Conservation (phyloP, 768 basidiomycete species). For the Trametes elegans region DNA sequence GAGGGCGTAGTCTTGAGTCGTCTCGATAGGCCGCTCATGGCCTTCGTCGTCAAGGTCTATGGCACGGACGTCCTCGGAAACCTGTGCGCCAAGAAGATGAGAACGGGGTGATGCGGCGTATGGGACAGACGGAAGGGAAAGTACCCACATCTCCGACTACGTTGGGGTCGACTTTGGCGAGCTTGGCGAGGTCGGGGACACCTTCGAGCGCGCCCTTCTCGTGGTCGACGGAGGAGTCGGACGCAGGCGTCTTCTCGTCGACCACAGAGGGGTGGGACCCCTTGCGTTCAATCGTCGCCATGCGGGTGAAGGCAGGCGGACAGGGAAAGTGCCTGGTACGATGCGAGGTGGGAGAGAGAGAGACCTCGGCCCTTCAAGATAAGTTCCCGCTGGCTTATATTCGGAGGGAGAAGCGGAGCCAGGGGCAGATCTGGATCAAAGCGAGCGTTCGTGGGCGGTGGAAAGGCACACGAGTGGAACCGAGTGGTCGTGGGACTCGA, state of each 20-base stretch:
- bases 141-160: slow-evolving; percentile 24
- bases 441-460: too few species aligned
- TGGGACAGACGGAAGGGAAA: slow-evolving; percentile 32
- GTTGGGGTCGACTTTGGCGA: slow-evolving; percentile 12
- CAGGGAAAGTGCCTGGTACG: background rate
- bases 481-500: background rate
- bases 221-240: background rate
- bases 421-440: too few species aligned
- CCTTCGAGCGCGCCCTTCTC: slow-evolving; percentile 12
- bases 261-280: slow-evolving; percentile 10
- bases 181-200: background rate
- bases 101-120: background rate
- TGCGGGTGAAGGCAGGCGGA: background rate
- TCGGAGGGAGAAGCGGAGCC: too few species aligned
- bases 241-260: slow-evolving; percentile 18
- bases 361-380: too few species aligned
- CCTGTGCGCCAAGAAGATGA: background rate
- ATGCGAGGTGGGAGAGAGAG: background rate
- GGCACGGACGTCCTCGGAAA: slow-evolving; percentile 26
- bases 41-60: slow-evolving; percentile 46
- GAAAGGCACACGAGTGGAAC: too few species aligned
- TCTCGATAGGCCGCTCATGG: slow-evolving; percentile 51
- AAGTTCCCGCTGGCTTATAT: background rate
- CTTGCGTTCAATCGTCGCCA: slow-evolving; percentile 20
- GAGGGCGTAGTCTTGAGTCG: slow-evolving; percentile 44